Evolutionary conservation across 257 asterid genomes (phyloP), one percentile per base, ranked within the genome.

Genomic region (Haberlea rhodopensis): DNA sequence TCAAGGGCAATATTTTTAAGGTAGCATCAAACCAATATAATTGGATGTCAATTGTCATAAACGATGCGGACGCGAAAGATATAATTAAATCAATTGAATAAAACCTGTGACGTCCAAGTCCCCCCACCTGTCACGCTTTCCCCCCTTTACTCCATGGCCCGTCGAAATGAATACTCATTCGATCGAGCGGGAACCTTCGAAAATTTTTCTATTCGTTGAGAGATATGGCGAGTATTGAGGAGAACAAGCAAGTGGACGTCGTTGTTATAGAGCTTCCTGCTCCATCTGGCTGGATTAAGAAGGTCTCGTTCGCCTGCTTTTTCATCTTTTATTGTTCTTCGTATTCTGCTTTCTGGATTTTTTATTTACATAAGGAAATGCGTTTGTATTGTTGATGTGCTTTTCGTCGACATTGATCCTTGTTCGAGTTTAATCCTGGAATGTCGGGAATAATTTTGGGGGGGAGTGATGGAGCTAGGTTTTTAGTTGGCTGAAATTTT

Each of bases 241-340:
- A 66, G 62, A 57, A 52, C 2, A 57, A 66, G 63, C 74, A 63
- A 1, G 29, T 71, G 81, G 84, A 80, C 72, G 80, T 62, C 76
- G 79, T 76, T 54, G 15, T 69, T 11, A 32, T 76, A 57, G 81
- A 80, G 54, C 89, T 78, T 34, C 81, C 84, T 25, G 86, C 86
- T 60, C 89, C 89, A 8, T 6, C 78, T 34, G 89, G 89, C 48
- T 83, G 89, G 89, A 52, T 49, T 29, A 83, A 83, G 78, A 80
- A 80, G 89, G 89, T 74, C 29, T 8, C 13, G 24, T 69, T 72
- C 29, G 28, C 43, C 26, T 32, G n/a, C 56, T 11, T 25, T 61
- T 43, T 6, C 27, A 19, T 20, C 26, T 34, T 25, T 49, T 0
- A 19, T 3, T 25, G 51, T 26, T 19, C 1, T 51, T n/a, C n/a